A percentile compares a stretch with the other conserved stretches of the same genome.
Evolutionary conservation across 257 asterid genomes (phyloP).

Genomic region (Misopates orontium): DNA sequence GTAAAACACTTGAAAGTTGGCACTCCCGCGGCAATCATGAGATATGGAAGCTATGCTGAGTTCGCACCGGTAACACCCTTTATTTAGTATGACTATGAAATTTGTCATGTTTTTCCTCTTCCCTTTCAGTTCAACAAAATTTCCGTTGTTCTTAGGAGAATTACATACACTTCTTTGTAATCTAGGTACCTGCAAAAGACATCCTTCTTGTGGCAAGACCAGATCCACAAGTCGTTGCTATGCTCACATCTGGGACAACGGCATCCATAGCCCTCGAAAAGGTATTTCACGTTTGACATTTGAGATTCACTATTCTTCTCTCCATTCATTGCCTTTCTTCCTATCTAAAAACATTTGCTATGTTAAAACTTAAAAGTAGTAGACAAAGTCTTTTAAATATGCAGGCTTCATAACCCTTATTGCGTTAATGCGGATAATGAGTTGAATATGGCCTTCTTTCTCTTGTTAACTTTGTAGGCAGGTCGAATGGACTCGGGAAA

Average conservation of each 20-base stretch:
- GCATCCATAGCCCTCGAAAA: constrained; percentile 90
- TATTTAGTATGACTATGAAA: constrained; percentile 16
- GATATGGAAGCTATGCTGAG: constrained; percentile 85
- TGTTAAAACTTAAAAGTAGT: constrained; percentile 8
- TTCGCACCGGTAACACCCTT: constrained; percentile 52
- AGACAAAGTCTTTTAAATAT: constrained; percentile 7
- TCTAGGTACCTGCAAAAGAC: constrained; percentile 72
- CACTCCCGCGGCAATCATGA: constrained; percentile 90
- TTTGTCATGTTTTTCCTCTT: neutral
- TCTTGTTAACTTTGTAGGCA: constrained; percentile 49
- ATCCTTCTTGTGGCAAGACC: constrained; percentile 93
- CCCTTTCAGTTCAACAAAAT: too few species aligned
- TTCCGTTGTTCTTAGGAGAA: too few species aligned
- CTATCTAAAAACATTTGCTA: constrained; percentile 2
- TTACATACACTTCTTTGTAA: constrained; percentile 24
- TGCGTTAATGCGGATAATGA: neutral
- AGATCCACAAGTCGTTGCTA: constrained; percentile 90
- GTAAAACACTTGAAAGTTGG: constrained; percentile 79
- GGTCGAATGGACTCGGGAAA: constrained; percentile 83
- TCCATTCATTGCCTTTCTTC: neutral
- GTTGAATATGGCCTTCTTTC: constrained; percentile 19
- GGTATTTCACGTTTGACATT: constrained; percentile 37
- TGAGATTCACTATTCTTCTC: constrained; percentile 18
- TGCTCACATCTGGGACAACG: constrained; percentile 95
- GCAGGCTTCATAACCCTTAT: neutral